A percentile compares a stretch with the other conserved stretches of the same genome.
phyloP scores from a whole-genome alignment of 2,329 filamentous ascomycete species.

The Xylariomycetidae sp. region DNA sequence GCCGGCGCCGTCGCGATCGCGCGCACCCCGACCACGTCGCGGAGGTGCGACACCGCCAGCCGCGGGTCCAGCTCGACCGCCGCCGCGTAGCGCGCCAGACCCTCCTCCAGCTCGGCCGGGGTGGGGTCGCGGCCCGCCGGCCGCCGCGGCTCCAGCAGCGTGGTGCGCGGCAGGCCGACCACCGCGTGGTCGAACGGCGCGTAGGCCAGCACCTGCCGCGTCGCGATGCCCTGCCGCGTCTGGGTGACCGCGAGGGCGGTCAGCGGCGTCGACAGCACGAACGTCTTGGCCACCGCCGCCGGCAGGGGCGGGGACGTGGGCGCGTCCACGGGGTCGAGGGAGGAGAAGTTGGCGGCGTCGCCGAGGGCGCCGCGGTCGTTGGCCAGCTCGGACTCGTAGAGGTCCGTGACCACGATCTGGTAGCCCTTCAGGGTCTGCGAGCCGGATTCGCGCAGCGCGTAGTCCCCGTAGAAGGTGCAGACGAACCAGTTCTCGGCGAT shows the following conservation, averaged over 20 bases:
- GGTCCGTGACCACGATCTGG: conserved; percentile 77
- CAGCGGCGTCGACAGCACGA: conserved; percentile 73
- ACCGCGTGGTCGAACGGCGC: conserved; percentile 69
- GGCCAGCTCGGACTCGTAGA: conserved; percentile 78
- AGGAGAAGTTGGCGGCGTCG: conserved; percentile 66
- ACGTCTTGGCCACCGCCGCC: conserved; percentile 73
- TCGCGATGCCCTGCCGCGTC: conserved; percentile 87
- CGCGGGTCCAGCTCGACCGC: conserved; percentile 78
- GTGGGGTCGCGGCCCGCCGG: conserved; percentile 81
- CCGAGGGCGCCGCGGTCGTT: conserved; percentile 81
- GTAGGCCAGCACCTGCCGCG: conserved; percentile 73
- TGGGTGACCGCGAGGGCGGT: conserved; percentile 76
- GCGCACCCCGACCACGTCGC: conserved; percentile 71
- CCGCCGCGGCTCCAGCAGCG: conserved; percentile 79
- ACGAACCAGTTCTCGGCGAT: conserved; percentile 94
- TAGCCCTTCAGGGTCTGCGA: conserved; percentile 68
- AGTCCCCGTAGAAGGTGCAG: conserved; percentile 69
- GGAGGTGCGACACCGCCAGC: conserved; percentile 71
- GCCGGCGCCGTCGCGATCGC: conserved; percentile 71
- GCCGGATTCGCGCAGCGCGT: conserved; percentile 47
- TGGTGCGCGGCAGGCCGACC: conserved; percentile 69
- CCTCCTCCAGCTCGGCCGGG: conserved; percentile 74
- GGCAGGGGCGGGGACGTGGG: conserved; percentile 54
- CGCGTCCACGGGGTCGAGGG: conserved; percentile 58
- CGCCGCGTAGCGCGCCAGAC: conserved; percentile 69